Conservation (phyloP, 106 monocot genomes). For the Apostasia shenzhenica region DNA sequence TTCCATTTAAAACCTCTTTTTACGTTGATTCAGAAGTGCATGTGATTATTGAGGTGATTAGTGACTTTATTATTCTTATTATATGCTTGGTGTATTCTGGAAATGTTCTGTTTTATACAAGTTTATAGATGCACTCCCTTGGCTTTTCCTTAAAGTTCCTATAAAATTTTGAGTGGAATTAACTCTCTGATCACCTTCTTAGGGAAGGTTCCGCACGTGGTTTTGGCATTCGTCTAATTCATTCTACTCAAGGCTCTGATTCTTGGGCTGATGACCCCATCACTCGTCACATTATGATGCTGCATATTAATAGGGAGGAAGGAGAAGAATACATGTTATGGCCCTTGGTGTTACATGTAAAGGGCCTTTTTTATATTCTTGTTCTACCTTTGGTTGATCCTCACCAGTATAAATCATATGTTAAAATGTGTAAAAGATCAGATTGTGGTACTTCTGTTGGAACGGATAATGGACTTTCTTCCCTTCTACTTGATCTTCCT, state of each 20-base stretch:
- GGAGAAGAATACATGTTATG: slow-evolving; percentile 53
- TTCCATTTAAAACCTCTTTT: too few relatives aligned
- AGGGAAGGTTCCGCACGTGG: slow-evolving; percentile 85
- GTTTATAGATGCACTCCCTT: background rate
- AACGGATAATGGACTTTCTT: slow-evolving; percentile 47
- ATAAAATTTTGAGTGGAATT: background rate
- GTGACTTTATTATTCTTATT: too few relatives aligned
- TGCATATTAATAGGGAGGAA: slow-evolving; percentile 46
- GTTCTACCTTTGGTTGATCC: slow-evolving; percentile 81
- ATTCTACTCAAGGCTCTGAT: slow-evolving; percentile 62
- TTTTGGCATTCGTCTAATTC: slow-evolving; percentile 52
- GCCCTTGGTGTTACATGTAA: slow-evolving; percentile 84
- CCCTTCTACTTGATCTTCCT: slow-evolving; percentile 71
- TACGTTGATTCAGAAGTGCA: too few relatives aligned
- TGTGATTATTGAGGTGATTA: too few relatives aligned
- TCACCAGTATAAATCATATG: slow-evolving; percentile 53
- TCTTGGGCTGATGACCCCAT: slow-evolving; percentile 95
- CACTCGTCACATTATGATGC: slow-evolving; percentile 77
- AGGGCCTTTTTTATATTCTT: slow-evolving; percentile 52
- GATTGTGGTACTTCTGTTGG: slow-evolving; percentile 59
- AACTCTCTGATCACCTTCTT: background rate
- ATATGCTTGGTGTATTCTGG: too few relatives aligned
- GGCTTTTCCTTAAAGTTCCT: background rate
- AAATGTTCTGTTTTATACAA: background rate
- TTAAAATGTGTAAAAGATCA: slow-evolving; percentile 37